Evolutionary conservation across 2,329 filamentous ascomycete genomes (phyloP).

Genomic region (Fusarium xyrophilum): DNA sequence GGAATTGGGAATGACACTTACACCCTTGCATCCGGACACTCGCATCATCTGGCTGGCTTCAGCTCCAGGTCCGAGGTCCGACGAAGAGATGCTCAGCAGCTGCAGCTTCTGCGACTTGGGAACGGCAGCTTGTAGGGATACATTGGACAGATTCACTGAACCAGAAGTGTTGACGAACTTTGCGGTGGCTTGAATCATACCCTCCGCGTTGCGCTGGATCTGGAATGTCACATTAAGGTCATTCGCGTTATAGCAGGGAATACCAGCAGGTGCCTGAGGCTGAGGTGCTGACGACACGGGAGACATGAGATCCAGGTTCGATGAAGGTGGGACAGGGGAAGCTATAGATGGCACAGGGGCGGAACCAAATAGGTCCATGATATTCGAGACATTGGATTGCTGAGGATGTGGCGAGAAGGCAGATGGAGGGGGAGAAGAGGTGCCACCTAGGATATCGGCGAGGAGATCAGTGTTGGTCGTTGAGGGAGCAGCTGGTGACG

Average conservation of each 20-base stretch:
- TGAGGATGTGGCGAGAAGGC: conserved; percentile 57
- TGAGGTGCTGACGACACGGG: conserved; percentile 52
- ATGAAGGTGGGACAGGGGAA: conserved; percentile 49
- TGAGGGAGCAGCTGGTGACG: conserved; percentile 58
- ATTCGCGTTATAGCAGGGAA: conserved; percentile 86
- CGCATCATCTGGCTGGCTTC: conserved; percentile 93
- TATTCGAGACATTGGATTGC: conserved; percentile 68
- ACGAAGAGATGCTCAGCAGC: conserved; percentile 84
- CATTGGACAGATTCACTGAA: conserved; percentile 70
- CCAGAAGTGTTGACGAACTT: conserved; percentile 81
- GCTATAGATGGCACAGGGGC: conserved; percentile 49
- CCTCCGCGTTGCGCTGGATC: conserved; percentile 81
- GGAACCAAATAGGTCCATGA: conserved; percentile 86
- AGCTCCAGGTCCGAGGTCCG: conserved; percentile 75
- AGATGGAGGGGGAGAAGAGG: conserved; percentile 55
- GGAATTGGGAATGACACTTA: conserved; percentile 62
- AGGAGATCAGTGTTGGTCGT: conserved; percentile 84
- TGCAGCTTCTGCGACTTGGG: conserved; percentile 96
- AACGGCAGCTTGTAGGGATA: conserved; percentile 91
- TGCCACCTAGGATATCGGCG: conserved; percentile 87
- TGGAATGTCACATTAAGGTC: conserved; percentile 81
- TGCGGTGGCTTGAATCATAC: conserved; percentile 80
- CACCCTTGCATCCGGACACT: conserved; percentile 82
- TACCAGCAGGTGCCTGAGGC: conserved; percentile 54
- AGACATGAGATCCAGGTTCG: conserved; percentile 59